Evolutionary conservation across 2,329 filamentous ascomycete genomes (phyloP).

Genomic region (Botrytis aclada): DNA sequence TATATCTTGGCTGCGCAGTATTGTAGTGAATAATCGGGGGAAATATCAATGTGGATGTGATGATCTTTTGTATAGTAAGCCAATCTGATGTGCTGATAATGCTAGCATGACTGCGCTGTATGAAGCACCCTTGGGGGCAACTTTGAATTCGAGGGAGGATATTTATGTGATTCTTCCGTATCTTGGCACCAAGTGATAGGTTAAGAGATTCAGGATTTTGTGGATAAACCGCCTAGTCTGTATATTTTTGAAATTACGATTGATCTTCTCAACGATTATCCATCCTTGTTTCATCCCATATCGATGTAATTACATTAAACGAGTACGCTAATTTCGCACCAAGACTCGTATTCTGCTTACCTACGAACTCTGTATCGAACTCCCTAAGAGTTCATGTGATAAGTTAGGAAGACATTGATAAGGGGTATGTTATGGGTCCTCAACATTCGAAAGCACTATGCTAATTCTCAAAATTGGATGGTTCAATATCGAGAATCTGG

Average conservation of each 20-base stretch:
- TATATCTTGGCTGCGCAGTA: not conserved
- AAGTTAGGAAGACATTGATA: not conserved
- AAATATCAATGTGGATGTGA: not conserved
- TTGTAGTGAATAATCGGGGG: not conserved
- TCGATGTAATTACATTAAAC: not conserved
- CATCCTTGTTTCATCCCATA: not conserved
- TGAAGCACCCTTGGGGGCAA: not conserved
- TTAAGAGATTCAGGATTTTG: not conserved
- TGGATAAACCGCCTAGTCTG: not conserved
- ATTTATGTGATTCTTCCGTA: not conserved
- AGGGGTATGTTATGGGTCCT: not conserved
- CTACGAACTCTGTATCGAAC: not conserved
- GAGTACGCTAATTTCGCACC: not conserved
- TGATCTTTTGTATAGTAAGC: not conserved
- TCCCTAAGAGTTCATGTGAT: not conserved
- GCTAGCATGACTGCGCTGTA: not conserved
- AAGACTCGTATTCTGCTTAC: not conserved
- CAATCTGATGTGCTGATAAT: not conserved
- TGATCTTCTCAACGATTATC: not conserved
- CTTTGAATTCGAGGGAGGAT: not conserved
- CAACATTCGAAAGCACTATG: not conserved
- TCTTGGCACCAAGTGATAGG: slow-evolving; percentile 1
- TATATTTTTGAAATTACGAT: not conserved
- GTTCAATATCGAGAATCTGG: not conserved
- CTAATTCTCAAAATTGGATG: not conserved